A percentile compares a stretch with the other conserved stretches of the same genome.
Evolutionary conservation across 2,329 filamentous ascomycete genomes (phyloP).

Genomic region (Sclerotinia minor): DNA sequence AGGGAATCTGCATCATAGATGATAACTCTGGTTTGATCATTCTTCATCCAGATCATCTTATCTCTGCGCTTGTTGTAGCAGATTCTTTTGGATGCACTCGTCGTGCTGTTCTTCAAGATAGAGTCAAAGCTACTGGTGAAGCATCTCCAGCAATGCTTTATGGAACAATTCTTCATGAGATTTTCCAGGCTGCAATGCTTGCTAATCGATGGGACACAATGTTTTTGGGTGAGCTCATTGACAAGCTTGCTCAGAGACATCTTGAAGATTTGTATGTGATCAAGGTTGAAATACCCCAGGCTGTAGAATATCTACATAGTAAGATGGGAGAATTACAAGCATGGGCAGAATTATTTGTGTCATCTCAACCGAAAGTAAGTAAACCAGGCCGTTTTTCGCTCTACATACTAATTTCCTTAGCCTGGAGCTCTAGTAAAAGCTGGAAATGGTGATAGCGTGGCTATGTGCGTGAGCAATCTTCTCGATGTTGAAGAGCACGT

Average conservation of each 20-base stretch:
- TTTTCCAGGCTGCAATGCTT: slow-evolving; percentile 88
- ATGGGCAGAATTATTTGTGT: slow-evolving; percentile 84
- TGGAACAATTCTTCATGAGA: slow-evolving; percentile 89
- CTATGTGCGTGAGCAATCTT: slow-evolving; percentile 86
- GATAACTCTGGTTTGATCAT: slow-evolving; percentile 83
- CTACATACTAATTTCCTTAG: slow-evolving; percentile 44
- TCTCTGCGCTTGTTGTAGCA: slow-evolving; percentile 93
- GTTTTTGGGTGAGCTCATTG: slow-evolving; percentile 67
- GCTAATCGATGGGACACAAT: slow-evolving; percentile 75
- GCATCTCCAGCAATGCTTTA: slow-evolving; percentile 82
- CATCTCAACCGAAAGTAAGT: slow-evolving; percentile 64
- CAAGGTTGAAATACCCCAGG: slow-evolving; percentile 69
- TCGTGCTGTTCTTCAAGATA: slow-evolving; percentile 88
- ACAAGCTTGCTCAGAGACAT: slow-evolving; percentile 70
- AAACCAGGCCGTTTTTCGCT: not conserved
- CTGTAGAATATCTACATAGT: slow-evolving; percentile 75
- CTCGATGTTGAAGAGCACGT: slow-evolving; percentile 97
- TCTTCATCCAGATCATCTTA: slow-evolving; percentile 89
- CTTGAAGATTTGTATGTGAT: slow-evolving; percentile 90
- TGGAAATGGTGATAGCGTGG: slow-evolving; percentile 71
- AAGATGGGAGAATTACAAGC: slow-evolving; percentile 79
- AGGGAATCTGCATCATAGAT: slow-evolving; percentile 77
- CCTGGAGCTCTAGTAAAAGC: slow-evolving; percentile 74
- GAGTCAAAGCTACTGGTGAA: slow-evolving; percentile 86
- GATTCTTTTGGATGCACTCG: slow-evolving; percentile 92